A percentile compares a stretch with the other conserved stretches of the same genome.
phyloP scores from a whole-genome alignment of 768 basidiomycete species.

The Collybia sp. region DNA sequence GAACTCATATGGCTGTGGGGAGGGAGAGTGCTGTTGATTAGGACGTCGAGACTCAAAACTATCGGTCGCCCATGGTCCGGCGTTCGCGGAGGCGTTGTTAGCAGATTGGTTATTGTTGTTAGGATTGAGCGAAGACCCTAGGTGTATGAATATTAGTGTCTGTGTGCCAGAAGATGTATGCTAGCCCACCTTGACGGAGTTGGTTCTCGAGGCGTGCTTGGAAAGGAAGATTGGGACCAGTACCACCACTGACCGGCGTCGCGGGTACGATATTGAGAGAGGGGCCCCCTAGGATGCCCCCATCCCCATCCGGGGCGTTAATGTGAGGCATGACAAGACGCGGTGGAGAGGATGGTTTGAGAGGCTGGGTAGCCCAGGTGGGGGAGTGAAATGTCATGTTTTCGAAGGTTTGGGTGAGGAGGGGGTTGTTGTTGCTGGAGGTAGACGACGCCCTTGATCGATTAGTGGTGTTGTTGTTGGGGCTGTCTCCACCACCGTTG shows the following conservation, averaged over 20 bases:
- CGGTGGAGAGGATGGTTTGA: conserved; percentile 68
- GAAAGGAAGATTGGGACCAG: conserved; percentile 17
- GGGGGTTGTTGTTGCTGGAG: conserved; percentile 36
- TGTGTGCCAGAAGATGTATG: too few species aligned
- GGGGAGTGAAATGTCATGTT: conserved; percentile 65
- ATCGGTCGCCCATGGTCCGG: too few species aligned
- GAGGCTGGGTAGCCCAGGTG: conserved; percentile 44
- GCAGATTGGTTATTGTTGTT: too few species aligned
- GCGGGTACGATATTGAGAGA: conserved; percentile 79
- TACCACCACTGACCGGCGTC: conserved; percentile 70
- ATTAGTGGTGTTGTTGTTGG: conserved; percentile 39
- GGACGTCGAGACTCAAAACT: too few species aligned
- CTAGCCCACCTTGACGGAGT: too few species aligned
- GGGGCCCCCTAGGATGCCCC: conserved; percentile 45
- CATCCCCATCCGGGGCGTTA: conserved; percentile 58
- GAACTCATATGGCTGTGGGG: conserved; percentile 17
- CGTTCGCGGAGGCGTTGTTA: too few species aligned
- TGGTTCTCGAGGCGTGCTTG: too few species aligned
- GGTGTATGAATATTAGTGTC: too few species aligned
- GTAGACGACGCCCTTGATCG: conserved; percentile 65
- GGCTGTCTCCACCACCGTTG: conserved; percentile 36
- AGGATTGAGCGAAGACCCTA: too few species aligned
- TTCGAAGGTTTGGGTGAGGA: conserved; percentile 54
- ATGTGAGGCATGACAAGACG: conserved; percentile 47
- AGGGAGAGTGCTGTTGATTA: conserved; percentile 8